Base-by-base conservation (phyloP, 1,284 basidiomycete species). In the Schizophyllum commune region DNA sequence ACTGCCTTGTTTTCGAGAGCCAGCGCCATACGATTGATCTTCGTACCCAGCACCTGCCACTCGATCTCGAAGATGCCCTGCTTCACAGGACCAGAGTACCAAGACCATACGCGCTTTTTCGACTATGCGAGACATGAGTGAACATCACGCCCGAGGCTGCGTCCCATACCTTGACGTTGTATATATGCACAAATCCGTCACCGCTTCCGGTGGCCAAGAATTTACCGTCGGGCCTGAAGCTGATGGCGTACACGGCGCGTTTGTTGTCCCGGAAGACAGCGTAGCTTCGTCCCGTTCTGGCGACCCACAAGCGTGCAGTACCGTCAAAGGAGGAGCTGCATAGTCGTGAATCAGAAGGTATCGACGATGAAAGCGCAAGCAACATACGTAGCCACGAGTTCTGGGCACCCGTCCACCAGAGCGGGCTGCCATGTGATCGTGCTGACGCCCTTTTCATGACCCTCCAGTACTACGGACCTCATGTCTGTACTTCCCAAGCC, bases 221-320 rank as follows among this genome's bases (percentile, higher is more conserved):
- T 58, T 73, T 75, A 0, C 86, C 86, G 59, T 85, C 80, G 0
- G 88, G 87, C 68, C 85, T 87, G 68, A 89, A 89, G 8, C 80
- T 74, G 19, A 91, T 66, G 2, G 86, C 79, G 68, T 86, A 91
- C 15, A 91, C 79, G n/a, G 86, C 79, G 32, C 79, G 77, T 65
- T 74, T 83, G 71, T 90, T 87, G 66, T 91, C 86, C 5, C 70
- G 69, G 67, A 93, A 88, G 15, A 83, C 75, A 64, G 82, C 78
- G 32, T 91, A 70, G 69, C 91, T 93, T 52, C 83, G 79, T 39
- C 91, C 92, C 1, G 86, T 86, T 47, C 81, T 79, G 9, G 84
- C 83, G 70, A 94, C 86, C 91, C 91, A 94, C 53, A 94, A 66
- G 54, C 89, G 81, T 2, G 86, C 82, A 2, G 89, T 88, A 15